Evolutionary conservation across 495 filamentous ascomycete genomes (phyloP), one percentile per base, ranked within the genome.

Genomic region (Gamarada debralockiae): DNA sequence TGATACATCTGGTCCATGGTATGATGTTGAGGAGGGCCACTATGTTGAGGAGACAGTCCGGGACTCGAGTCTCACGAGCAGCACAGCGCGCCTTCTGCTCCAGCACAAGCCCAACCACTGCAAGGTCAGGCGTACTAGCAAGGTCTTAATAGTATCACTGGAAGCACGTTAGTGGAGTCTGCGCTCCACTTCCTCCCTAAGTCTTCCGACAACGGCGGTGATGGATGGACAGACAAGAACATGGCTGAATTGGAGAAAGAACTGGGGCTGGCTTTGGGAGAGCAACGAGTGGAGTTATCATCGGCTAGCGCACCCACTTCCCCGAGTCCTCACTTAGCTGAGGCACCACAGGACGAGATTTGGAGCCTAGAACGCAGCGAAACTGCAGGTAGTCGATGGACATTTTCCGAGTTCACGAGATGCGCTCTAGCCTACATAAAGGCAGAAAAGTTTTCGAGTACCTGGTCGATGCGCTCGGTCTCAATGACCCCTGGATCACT

Each of bases 41-140:
- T n/a, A n/a, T n/a, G n/a, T n/a, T n/a, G n/a, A n/a, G n/a, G 29
- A 48, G 45, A 3, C 48, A 21, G 36, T 22, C 36, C 33, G 22
- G 31, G 27, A 50, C 48, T 50, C 21, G 48, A 8, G 25, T 48
- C 48, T 50, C 9, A 5, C n/a, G 48, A 50, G 48, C 48, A 3
- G 48, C n/a, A n/a, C n/a, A 2, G 48, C 31, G 36, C 22, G 23
- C 36, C 31, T 34, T 41, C 34, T 40, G 37, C 37, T 40, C 37
- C 48, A 1, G 31, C 36, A 50, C 48, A 50, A 50, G 36, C 14
- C 17, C 48, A 41, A 50, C 48, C 25, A 24, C 48, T 50, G 18
- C 31, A 50, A 41, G 48, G 40, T 50, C 36, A 39, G 48, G 40
- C 21, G 17, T 1, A 50, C 34, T 17, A 50, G 33, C 48, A 50